Percentiles rank a stretch among this genome's conserved stretches.
phyloP scores from a whole-genome alignment of 2,329 filamentous ascomycete genomes.

The Didymella arachidicola region DNA sequence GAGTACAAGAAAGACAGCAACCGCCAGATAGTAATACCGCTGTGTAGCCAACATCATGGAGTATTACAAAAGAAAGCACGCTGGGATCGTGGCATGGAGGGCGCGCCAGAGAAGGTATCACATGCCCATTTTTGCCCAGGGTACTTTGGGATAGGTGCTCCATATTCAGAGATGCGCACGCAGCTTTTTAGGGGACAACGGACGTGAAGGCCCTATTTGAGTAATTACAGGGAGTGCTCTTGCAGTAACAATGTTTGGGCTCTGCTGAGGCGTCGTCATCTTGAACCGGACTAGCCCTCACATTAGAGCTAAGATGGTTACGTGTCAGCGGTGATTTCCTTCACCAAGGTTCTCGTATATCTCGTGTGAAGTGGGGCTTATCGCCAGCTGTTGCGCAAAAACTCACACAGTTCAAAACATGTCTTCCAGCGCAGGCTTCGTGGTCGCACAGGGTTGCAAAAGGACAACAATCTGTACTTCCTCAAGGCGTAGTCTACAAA shows the following conservation, averaged over 20 bases:
- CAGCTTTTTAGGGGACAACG: background rate
- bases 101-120: background rate
- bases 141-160: background rate
- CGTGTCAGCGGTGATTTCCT: background rate
- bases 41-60: slow-evolving; percentile 26
- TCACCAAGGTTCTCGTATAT: background rate
- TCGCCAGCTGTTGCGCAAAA: background rate
- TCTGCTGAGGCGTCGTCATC: slow-evolving; percentile 1
- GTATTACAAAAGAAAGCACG: background rate
- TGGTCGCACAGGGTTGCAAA: background rate
- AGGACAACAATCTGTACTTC: background rate
- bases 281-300: background rate
- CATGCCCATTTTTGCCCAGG: background rate
- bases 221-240: background rate
- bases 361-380: slow-evolving; percentile 4
- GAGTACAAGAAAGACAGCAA: slow-evolving; percentile 25
- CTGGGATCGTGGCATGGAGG: background rate
- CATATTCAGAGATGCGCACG: background rate
- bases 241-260: background rate
- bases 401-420: background rate
- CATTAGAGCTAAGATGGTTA: background rate
- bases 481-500: background rate
- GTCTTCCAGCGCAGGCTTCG: background rate
- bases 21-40: slow-evolving; percentile 20
- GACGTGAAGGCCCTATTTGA: background rate